These are phyloP conservation scores for Scedosporium boydii DNA, from an alignment of 2,329 filamentous ascomycete genomes.

Conservation along the genomic window DNA sequence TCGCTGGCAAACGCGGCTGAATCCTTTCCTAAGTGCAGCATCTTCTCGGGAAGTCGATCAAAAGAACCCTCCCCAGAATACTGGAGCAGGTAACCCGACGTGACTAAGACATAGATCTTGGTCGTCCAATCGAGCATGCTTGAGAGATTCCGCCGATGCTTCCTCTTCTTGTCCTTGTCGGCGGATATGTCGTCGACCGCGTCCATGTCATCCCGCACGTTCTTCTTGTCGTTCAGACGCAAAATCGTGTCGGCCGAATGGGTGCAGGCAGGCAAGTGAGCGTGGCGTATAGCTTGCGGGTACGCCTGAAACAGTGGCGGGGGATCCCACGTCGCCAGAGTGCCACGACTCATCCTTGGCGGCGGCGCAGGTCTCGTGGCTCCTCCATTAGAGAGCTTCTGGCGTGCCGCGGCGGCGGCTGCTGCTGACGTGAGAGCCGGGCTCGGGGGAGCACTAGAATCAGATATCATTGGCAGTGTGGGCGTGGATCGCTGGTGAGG, in stretches of 20 bases:
- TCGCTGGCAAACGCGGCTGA: slow-evolving; percentile 76
- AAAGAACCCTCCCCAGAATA: slow-evolving; percentile 62
- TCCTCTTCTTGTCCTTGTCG: slow-evolving; percentile 27
- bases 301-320: slow-evolving; percentile 82
- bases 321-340: slow-evolving; percentile 47
- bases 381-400: neutral
- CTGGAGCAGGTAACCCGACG: slow-evolving; percentile 64
- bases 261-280: slow-evolving; percentile 56
- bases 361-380: neutral
- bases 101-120: slow-evolving; percentile 64
- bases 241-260: slow-evolving; percentile 61
- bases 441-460: neutral
- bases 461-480: slow-evolving; percentile 14
- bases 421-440: neutral
- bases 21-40: slow-evolving; percentile 60
- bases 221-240: slow-evolving; percentile 45
- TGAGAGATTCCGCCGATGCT: slow-evolving; percentile 33
- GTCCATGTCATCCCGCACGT: slow-evolving; percentile 23
- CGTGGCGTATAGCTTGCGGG: slow-evolving; percentile 71
- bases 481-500: slow-evolving; percentile 26
- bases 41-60: slow-evolving; percentile 64
- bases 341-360: neutral
- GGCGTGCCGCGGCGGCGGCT: slow-evolving; percentile 7
- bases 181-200: slow-evolving; percentile 7
- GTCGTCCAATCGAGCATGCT: slow-evolving; percentile 51